Evolutionary conservation across 2,329 filamentous ascomycete genomes (phyloP), one percentile per base, ranked within the genome.

Genomic region (Hymenoscyphus infarciens): DNA sequence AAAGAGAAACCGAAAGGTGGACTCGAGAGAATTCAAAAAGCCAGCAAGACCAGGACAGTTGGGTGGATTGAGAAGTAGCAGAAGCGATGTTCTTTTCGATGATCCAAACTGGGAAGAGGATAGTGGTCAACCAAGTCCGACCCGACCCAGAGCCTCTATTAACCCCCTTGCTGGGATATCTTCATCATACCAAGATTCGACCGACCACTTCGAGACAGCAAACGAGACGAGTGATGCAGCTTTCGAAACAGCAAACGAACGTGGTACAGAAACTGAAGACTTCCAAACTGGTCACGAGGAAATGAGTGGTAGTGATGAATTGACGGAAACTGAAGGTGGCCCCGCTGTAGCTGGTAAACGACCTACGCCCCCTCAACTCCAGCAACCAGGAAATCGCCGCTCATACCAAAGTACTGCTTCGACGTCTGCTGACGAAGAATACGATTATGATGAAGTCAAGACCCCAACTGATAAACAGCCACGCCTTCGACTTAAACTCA

Each of bases 201-300:
- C 81, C 60, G 89, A 93, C 67, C 81, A 85, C 1, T 94, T 93
- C 69, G 90, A 95, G 63, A 94, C 90, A 5, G 90, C 91, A 42
- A 91, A 91, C 64, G 92, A 97, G 72, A 85, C 84, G 1, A 86
- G 82, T 67, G 86, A 88, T 66, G 84, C 82, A 8, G 80, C 68
- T 25, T 90, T 90, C 65, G 87, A 90, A 73, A 90, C 87, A 53
- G 87, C 87, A 27, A 91, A 96, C 71, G 94, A 97, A 57, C 86
- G 87, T 31, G 84, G 81, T 13, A 97, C 92, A 0, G 93, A 96
- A 77, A 96, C 92, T 11, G 94, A 98, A 69, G 92, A 92, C 66
- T 98, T 98, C 84, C 90, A 96, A 74, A 97, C 94, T 3, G 92
- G 91, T n/a, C 85, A 87, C 16, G 95, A 98, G 70, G 90, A 91